Base-by-base conservation (phyloP, 2,329 filamentous ascomycete genomes). In the Lachnellula arida region DNA sequence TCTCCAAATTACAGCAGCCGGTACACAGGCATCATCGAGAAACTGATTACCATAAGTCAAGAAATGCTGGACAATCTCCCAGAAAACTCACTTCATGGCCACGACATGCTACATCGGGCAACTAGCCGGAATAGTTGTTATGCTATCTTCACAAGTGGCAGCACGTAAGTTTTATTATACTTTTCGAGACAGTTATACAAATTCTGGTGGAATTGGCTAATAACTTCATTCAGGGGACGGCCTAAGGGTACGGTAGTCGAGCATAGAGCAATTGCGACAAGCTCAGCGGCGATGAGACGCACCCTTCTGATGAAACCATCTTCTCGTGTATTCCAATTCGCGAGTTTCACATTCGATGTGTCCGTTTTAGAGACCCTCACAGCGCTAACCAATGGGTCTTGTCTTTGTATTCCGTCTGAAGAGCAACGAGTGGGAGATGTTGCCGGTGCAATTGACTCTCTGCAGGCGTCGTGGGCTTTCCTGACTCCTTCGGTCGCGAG, bases 401-500 rank as follows among this genome's bases (percentile, higher is more conserved):
- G 68, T 48, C 64, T 75, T 3, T 75, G 73, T 49, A 67, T 75
- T 19, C 70, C 72, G 2, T 73, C 71, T 0, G 72, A 74, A 25
- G 63, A 69, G 14, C 64, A 72, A n/a, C 63, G 71, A 23, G 62
- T 72, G 49, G 71, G 73, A 46, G 64, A 73, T 55, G 58, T 74
- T 11, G 60, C 65, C 11, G 67, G 65, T 39, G 67, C 65, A 22
- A 63, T 64, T 17, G 46, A 46, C 6, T 17, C 32, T 22, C 47
- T 60, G 35, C 40, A 61, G 23, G 62, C 60, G 19, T 67, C 62
- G 23, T 60, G 54, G 51, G 57, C 58, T 9, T 50, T 55, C 15
- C 46, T 69, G 22, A 69, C 67, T 9, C 68, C 68, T 5, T 66
- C 67, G 15, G 54, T 69, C 11, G 61, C 61, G 35, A 55, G 39